Conservation (phyloP, 2,329 filamentous ascomycete species). For the Sordariomycetes sp. region DNA sequence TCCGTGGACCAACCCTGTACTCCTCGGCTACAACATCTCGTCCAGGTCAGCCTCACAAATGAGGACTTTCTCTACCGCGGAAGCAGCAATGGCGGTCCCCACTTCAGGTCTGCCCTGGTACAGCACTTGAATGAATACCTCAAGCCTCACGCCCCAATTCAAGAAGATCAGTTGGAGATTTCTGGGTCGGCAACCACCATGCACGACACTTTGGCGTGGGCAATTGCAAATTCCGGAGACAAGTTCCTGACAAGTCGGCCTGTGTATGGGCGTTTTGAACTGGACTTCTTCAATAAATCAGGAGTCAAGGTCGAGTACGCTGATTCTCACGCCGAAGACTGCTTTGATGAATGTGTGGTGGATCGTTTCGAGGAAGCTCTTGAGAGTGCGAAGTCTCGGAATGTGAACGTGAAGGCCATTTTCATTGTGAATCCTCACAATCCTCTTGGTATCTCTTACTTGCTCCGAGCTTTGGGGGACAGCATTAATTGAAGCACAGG, state of each 20-base stretch:
- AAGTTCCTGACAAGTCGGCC: conserved; percentile 28
- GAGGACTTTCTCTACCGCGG: conserved; percentile 25
- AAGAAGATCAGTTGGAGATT: conserved; percentile 19
- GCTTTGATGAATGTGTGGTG: conserved; percentile 32
- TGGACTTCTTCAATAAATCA: conserved; percentile 34
- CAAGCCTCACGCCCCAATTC: conserved; percentile 17
- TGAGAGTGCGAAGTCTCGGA: conserved; percentile 20
- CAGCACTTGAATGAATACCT: conserved; percentile 28
- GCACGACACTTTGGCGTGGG: conserved; percentile 29
- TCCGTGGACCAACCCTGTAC: too few relatives aligned
- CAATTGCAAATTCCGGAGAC: conserved; percentile 25
- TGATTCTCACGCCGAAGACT: conserved; percentile 29
- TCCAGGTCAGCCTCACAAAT: conserved; percentile 3
- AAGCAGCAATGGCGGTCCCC: conserved; percentile 22
- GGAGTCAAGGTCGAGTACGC: conserved; percentile 34
- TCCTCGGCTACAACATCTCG: too few relatives aligned
- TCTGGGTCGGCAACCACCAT: conserved; percentile 26
- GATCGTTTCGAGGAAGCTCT: conserved; percentile 34
- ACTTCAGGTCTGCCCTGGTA: conserved; percentile 21
- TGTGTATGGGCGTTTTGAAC: conserved; percentile 38
- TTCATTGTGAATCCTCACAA: conserved; percentile 46
- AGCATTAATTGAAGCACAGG: too few relatives aligned
- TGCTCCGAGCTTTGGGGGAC: too few relatives aligned
- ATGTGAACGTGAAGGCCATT: conserved; percentile 31
- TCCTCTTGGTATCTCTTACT: conserved; percentile 28